Conservation (phyloP, 495 filamentous ascomycete genomes). For the Opeltia flavorubescens region DNA sequence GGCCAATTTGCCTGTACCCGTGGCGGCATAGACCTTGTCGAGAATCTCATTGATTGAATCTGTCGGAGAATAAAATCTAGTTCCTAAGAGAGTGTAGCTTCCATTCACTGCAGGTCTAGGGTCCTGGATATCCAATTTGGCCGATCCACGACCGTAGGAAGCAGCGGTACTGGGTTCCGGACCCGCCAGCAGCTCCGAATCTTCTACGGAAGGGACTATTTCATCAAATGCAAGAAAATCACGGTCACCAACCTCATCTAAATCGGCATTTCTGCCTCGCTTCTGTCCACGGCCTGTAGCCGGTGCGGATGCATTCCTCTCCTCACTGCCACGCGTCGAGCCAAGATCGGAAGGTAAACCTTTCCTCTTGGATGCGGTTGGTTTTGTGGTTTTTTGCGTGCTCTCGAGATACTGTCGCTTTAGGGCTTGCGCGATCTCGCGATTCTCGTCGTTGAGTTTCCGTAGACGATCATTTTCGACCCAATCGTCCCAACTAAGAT, state of each 20-base stretch:
- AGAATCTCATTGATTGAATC: not conserved
- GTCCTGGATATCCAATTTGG: not conserved
- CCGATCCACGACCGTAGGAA: not conserved
- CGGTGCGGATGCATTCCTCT: constrained; percentile 55
- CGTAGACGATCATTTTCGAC: constrained; percentile 86
- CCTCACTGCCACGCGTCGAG: constrained; percentile 76
- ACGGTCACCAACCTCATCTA: constrained; percentile 59
- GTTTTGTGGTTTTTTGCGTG: constrained; percentile 28
- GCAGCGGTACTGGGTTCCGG: not conserved
- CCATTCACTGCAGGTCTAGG: too few relatives aligned
- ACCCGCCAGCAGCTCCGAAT: not conserved
- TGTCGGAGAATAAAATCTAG: not conserved
- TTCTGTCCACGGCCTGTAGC: constrained; percentile 53
- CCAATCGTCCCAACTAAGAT: constrained; percentile 87
- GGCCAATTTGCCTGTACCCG: not conserved
- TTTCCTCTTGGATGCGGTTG: constrained; percentile 42
- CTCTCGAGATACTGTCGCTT: constrained; percentile 29
- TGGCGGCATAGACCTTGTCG: too few relatives aligned
- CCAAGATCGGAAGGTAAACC: constrained; percentile 57
- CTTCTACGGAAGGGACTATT: not conserved
- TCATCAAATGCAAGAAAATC: not conserved
- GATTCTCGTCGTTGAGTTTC: constrained; percentile 89
- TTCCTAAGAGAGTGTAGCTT: not conserved
- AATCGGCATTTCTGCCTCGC: constrained; percentile 63
- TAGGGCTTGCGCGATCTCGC: constrained; percentile 60